A percentile compares a stretch with the other conserved stretches of the same genome.
These are phyloP conservation scores for Magnusiomyces magnusii DNA, from an alignment of 1,139 yeast species.

Conservation along the genomic window DNA sequence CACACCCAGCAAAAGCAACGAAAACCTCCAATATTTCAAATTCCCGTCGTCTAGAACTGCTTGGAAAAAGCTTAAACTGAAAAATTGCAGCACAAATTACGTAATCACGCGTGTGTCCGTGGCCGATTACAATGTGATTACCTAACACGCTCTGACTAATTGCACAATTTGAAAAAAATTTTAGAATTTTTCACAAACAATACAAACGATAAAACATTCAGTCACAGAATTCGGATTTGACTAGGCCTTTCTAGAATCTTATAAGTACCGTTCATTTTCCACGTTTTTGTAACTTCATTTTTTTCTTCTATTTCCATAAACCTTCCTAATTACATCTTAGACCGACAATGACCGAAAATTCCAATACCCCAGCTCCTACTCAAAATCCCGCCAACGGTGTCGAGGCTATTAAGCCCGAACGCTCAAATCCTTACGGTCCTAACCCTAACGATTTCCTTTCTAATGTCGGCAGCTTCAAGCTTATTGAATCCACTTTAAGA, in stretches of 20 bases:
- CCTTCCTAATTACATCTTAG: neutral
- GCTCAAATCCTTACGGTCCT: slow-evolving; percentile 83
- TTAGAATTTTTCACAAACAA: too few relatives aligned
- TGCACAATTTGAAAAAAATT: too few relatives aligned
- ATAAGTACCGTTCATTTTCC: neutral
- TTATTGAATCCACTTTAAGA: slow-evolving; percentile 92
- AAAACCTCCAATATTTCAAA: too few relatives aligned
- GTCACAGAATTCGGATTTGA: too few relatives aligned
- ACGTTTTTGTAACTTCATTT: neutral
- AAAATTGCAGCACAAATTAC: too few relatives aligned
- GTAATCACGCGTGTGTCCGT: too few relatives aligned
- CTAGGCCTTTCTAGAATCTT: neutral
- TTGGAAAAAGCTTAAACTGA: too few relatives aligned
- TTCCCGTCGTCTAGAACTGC: too few relatives aligned
- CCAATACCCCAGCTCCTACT: neutral
- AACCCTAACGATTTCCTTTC: slow-evolving; percentile 89
- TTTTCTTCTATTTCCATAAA: neutral
- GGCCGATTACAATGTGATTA: too few relatives aligned
- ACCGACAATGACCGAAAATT: slow-evolving; percentile 2
- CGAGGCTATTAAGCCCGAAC: slow-evolving; percentile 21
- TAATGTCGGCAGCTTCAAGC: slow-evolving; percentile 80
- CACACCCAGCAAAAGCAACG: too few relatives aligned
- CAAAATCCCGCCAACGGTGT: slow-evolving; percentile 7
- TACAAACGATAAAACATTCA: too few relatives aligned
- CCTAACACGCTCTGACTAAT: too few relatives aligned